Base-by-base conservation (phyloP, 768 basidiomycete genomes). In the Termitomyces sp. region DNA sequence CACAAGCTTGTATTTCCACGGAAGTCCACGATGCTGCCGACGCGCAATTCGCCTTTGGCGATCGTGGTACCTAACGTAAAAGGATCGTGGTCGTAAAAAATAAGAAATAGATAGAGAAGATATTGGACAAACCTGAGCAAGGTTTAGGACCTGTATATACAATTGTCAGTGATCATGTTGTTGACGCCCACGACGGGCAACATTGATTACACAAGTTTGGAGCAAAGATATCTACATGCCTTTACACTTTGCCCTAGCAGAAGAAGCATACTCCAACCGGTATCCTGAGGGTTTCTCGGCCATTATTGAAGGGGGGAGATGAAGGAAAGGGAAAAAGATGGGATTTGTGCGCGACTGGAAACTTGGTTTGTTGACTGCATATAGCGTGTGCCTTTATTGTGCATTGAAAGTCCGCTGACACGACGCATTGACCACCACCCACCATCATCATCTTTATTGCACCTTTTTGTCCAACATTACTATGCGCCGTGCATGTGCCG, bases 21-120 rank as follows among this genome's bases (percentile, higher is more conserved):
- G 67, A 93, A 74, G 48, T 93, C 91, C 41, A 92, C 85, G 42
- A 91, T 58, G 22, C 83, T 80, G 39, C 91, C 94, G 35, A 93
- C 64, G 20, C 94, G 81, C 31, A 96, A 68, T 11, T 73, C 73
- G 36, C 84, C 91, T 73, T 96, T 96, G 13, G 49, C 66, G 54
- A 97, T 87, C 29, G 77, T 59, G 7, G 83, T 90, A 40, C 91
- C 92, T 84, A 68, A 58, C 60, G 52, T 16, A 29, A 56, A 27
- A 49, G 53, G 44, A 22, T 43, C 52, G 40, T 23, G 29, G 48
- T 20, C 50, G 36, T 66, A 50, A 53, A 64, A 53, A 61, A 64
- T 60, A 53, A 31, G 54, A 23, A n/a, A 44, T 16, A 5, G 18
- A 5, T 31, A 43, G 23, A 27, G 33, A 38, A 42, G 6, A 18